Conservation (phyloP, 78 protist species). For the Planoprotostelium fungivorum region DNA sequence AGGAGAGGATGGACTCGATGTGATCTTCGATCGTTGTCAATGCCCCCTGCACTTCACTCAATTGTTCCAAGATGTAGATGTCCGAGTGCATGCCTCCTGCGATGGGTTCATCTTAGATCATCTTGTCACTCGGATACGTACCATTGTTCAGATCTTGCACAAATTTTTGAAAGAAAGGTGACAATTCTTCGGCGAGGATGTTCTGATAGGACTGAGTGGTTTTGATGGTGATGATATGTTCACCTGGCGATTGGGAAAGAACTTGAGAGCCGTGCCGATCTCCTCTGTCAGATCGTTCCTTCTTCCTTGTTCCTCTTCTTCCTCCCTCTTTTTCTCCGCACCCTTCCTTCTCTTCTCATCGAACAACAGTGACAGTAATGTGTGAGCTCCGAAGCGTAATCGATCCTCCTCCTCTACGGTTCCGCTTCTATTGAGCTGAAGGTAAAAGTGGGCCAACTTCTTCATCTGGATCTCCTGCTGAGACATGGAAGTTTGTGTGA, state of each 20-base stretch:
- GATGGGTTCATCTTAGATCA: not conserved
- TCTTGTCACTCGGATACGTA: not conserved
- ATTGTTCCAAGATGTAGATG: not conserved
- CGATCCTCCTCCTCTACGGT: not conserved
- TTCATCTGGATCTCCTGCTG: not conserved
- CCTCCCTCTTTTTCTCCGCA: not conserved
- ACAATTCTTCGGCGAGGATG: not conserved
- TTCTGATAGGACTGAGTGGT: not conserved
- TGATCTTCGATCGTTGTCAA: not conserved
- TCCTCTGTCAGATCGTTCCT: not conserved
- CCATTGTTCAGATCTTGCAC: not conserved
- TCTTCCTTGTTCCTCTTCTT: not conserved
- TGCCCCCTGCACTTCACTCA: not conserved
- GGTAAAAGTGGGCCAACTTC: not conserved
- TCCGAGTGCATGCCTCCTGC: not conserved
- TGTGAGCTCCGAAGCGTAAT: not conserved
- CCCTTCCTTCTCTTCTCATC: not conserved
- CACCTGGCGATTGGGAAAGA: not conserved
- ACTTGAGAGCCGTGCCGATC: not conserved
- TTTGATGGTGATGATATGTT: not conserved
- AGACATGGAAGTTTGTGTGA: not conserved
- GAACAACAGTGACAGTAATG: not conserved
- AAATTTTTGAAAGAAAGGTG: not conserved
- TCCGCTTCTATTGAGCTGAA: not conserved
- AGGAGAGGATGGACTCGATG: not conserved